Base-by-base conservation (phyloP, 306 rosid species). In the cucumber (Cucumis sativus) region DNA sequence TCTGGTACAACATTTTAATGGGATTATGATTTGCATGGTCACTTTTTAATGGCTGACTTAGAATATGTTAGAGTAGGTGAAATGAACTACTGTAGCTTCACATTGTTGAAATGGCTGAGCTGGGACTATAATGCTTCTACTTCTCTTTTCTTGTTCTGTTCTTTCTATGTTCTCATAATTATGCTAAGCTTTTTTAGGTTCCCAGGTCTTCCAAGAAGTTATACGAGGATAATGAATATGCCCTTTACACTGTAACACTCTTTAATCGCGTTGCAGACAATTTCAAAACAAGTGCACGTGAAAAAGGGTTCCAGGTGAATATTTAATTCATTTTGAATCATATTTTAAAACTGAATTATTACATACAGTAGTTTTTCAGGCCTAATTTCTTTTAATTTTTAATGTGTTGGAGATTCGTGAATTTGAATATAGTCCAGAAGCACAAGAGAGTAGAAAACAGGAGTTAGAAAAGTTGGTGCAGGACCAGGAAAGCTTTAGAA, bases 151-250 rank as follows among this genome's bases (percentile, higher is more conserved):
- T 80, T 78, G 80, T 63, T 54, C 59, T 62, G 66, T 77, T 66
- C 21, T 79, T 74, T 78, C 57, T 58, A 60, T 81, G 83, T 82
- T 79, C 72, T 84, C 77, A 73, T 83, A 66, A 82, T 80, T 72
- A 52, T 69, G 60, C 74, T 74, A 76, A 84, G 74, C 76, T 37
- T 78, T 91, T 89, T 79, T 84, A 93, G 98, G 98, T 93, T 72
- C 98, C 93, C 74, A 91, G 97, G 87, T 93, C 93, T 77, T 84
- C 92, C 72, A 93, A 93, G 91, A 85, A 84, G 85, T 83, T 93
- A 87, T 84, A 81, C 79, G 98, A 93, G 86, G 98, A 93, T 81
- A 93, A 93, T 40, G 98, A 93, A 70, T 91, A 91, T 85, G 97
- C 96, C 79, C 97, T 93, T 71, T 91, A 91, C 85, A 87, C 88